phyloP scores from a whole-genome alignment of 2,329 filamentous ascomycete genomes.

The Cladosporium sp. region DNA sequence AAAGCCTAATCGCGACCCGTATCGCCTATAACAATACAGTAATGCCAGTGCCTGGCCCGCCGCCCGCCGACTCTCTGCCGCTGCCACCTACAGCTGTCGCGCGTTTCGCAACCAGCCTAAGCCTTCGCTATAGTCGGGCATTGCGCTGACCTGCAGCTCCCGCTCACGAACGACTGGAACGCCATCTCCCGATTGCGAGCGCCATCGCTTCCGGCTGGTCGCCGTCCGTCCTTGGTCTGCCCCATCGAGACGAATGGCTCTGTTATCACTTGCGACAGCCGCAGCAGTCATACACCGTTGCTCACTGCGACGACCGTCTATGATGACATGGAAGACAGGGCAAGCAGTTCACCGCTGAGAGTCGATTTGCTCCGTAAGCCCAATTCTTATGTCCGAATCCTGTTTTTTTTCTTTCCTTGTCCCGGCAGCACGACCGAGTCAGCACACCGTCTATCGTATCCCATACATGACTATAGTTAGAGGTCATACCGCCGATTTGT shows the following conservation, averaged over 20 bases:
- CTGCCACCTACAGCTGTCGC: neutral
- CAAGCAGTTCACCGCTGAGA: conserved; percentile 7
- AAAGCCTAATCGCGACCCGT: conserved; percentile 6
- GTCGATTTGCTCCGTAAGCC: conserved; percentile 1
- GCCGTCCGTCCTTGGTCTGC: neutral
- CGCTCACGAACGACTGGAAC: neutral
- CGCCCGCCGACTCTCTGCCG: neutral
- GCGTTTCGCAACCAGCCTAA: conserved; percentile 9
- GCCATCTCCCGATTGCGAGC: neutral
- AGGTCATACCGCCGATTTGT: neutral
- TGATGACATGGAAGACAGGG: conserved; percentile 12
- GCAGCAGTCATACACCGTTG: conserved; percentile 1
- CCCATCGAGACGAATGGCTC: neutral
- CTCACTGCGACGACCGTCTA: neutral
- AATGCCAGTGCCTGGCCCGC: conserved; percentile 2
- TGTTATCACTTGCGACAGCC: neutral
- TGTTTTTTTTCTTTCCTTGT: neutral
- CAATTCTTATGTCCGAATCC: conserved; percentile 4
- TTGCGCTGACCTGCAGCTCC: conserved; percentile 10
- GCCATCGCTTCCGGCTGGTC: conserved; percentile 16
- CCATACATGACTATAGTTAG: conserved; percentile 18
- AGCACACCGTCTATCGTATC: conserved; percentile 14
- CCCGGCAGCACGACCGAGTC: neutral
- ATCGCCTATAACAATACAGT: conserved; percentile 3
- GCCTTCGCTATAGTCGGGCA: conserved; percentile 13